Base-by-base conservation (phyloP, 306 rosid genomes). In the Trifolium fragiferum region DNA sequence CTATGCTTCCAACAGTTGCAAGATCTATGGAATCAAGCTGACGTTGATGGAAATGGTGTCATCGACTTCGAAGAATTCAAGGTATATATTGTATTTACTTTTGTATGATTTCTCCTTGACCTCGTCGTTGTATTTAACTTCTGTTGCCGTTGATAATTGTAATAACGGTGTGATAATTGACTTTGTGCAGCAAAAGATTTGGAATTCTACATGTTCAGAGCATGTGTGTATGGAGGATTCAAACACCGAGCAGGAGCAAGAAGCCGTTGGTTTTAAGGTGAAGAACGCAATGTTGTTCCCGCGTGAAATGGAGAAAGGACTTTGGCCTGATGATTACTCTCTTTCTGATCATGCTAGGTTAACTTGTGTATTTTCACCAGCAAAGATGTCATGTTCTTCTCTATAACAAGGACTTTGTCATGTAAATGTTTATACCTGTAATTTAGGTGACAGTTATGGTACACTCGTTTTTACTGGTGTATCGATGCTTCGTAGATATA, bases 341-440 rank as follows among this genome's bases (percentile, higher is more conserved):
- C 97, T 93, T 38, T 93, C 97, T 18, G 98, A 93, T 84, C 98
- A 90, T 61, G 96, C 97, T 4, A 76, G 81, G 77, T 89, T 93
- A 10, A 82, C 90, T 0, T 96, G 83, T 53, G 84, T 65, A 8
- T 83, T 93, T 68, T 82, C 91, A 40, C 90, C 91, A 0, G 74
- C 84, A 62, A 86, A 76, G 64, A 73, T 90, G 90, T 50, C 40
- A 61, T 87, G 88, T 71, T 77, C 78, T 30, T 27, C 35, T 7
- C 7, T 13, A 43, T 23, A 66, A 66, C 5, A 4, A 30, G 33
- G 33, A 30, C 33, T 30, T 35, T 78, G 43, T 76, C 54, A 27
- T 73, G 70, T 77, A 51, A 69, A 21, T 47, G 20, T 1, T 1
- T 46, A 13, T 16, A 55, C 72, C 1, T 69, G 76, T 58, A 69